Evolutionary conservation across 2,329 filamentous ascomycete genomes (phyloP).

Genomic region (Fusarium transvaalense): DNA sequence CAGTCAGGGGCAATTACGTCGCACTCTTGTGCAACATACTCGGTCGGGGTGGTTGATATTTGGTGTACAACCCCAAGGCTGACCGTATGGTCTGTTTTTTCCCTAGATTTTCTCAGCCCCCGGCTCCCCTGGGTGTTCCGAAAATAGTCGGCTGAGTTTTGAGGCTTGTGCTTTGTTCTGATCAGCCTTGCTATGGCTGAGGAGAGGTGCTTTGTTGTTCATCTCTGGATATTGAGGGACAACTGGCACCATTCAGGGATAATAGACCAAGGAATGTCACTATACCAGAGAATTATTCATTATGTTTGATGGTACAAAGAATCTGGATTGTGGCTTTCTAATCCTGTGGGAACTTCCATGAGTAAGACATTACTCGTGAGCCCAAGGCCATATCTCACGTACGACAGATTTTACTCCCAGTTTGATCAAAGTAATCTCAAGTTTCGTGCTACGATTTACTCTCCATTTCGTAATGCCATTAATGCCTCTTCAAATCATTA

Average conservation of each 20-base stretch:
- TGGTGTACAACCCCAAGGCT: slow-evolving; percentile 49
- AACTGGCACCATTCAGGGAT: too few relatives aligned
- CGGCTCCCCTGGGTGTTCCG: slow-evolving; percentile 9
- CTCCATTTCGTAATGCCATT: not conserved
- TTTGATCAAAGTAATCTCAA: not conserved
- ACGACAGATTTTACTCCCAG: not conserved
- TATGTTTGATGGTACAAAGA: too few relatives aligned
- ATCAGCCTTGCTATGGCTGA: not conserved
- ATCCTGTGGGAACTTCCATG: not conserved
- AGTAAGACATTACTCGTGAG: not conserved
- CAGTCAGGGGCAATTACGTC: slow-evolving; percentile 51
- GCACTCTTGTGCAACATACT: slow-evolving; percentile 50
- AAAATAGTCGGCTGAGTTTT: slow-evolving; percentile 18
- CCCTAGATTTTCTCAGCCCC: not conserved
- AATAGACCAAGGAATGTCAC: too few relatives aligned
- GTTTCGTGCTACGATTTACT: not conserved
- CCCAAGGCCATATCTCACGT: not conserved
- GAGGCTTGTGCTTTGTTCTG: not conserved
- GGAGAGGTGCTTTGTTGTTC: not conserved
- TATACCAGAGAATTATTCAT: not conserved
- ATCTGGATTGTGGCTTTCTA: not conserved
- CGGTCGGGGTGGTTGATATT: slow-evolving; percentile 47
- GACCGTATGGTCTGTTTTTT: slow-evolving; percentile 37
- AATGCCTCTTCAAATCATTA: not conserved
- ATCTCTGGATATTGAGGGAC: too few relatives aligned